phyloP scores from a whole-genome alignment of 2,329 filamentous ascomycete species.

The Cadophora sp. region DNA sequence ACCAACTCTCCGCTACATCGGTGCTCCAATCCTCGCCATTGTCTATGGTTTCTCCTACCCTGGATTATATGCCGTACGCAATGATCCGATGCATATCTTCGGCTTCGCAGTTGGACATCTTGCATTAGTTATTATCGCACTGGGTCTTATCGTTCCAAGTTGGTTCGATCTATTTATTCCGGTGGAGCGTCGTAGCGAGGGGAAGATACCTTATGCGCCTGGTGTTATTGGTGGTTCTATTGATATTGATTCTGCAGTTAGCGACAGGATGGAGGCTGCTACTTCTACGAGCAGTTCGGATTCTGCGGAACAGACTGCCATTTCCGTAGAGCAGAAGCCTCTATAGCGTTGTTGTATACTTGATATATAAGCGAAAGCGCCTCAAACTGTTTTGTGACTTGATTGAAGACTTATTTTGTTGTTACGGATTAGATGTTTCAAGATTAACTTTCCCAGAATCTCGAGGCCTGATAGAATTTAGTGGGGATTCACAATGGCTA shows the following conservation, averaged over 20 bases:
- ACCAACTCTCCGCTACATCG: conserved; percentile 9
- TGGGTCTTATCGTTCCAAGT: conserved; percentile 5
- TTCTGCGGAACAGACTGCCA: neutral
- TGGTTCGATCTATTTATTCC: conserved; percentile 17
- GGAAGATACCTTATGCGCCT: conserved; percentile 15
- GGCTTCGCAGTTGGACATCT: conserved; percentile 10
- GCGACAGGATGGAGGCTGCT: conserved; percentile 5
- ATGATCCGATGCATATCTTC: conserved; percentile 16
- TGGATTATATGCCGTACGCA: conserved; percentile 10
- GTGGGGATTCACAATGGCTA: neutral
- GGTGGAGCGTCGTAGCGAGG: conserved; percentile 6
- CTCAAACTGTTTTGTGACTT: conserved; percentile 13
- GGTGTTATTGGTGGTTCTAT: conserved; percentile 1
- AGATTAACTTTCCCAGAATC: no score
- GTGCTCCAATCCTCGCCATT: conserved; percentile 10
- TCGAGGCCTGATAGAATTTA: no score
- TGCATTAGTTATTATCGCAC: conserved; percentile 8
- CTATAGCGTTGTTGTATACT: neutral
- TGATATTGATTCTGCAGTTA: neutral
- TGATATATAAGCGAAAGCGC: conserved; percentile 9
- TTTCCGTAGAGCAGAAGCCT: neutral
- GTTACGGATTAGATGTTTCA: no score
- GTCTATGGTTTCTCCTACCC: conserved; percentile 16
- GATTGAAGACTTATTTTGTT: neutral
- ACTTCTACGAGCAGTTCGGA: neutral